Conservation (phyloP, 2,329 filamentous ascomycete species). For the Penicillium sp. region DNA sequence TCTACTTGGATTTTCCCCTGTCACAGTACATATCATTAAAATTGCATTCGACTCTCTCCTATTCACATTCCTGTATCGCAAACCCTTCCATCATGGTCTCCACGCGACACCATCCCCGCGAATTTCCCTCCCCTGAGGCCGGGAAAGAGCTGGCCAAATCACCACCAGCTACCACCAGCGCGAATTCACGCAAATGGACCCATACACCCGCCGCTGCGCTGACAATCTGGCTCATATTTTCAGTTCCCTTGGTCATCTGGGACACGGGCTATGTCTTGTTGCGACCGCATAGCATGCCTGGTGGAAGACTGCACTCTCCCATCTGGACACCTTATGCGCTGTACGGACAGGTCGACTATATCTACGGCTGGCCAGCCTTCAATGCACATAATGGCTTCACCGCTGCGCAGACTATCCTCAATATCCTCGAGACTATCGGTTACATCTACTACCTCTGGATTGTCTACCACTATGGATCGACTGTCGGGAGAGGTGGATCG, state of each 20-base stretch:
- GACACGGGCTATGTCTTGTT: constrained; percentile 76
- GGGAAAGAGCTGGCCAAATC: constrained; percentile 26
- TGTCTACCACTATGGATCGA: constrained; percentile 46
- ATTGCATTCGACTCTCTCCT: background rate
- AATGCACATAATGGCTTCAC: constrained; percentile 71
- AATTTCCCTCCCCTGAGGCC: constrained; percentile 44
- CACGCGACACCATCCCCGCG: constrained; percentile 54
- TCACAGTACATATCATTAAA: background rate
- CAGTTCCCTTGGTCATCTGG: constrained; percentile 77
- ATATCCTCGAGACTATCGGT: constrained; percentile 64
- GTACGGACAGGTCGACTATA: constrained; percentile 74
- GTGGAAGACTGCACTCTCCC: constrained; percentile 68
- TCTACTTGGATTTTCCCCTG: background rate
- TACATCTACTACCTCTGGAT: constrained; percentile 63
- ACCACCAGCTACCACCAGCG: constrained; percentile 23
- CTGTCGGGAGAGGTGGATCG: constrained; percentile 27
- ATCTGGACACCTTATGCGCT: constrained; percentile 76
- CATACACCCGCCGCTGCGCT: constrained; percentile 61
- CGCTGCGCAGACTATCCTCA: constrained; percentile 68
- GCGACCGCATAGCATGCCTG: constrained; percentile 78
- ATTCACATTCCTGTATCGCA: background rate
- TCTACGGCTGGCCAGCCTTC: constrained; percentile 76
- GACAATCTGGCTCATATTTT: constrained; percentile 70
- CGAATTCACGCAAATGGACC: constrained; percentile 44
- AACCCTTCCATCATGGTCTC: constrained; percentile 46